phyloP scores from a whole-genome alignment of 2,329 filamentous ascomycete genomes.

The Hirsutella rhossiliensis region DNA sequence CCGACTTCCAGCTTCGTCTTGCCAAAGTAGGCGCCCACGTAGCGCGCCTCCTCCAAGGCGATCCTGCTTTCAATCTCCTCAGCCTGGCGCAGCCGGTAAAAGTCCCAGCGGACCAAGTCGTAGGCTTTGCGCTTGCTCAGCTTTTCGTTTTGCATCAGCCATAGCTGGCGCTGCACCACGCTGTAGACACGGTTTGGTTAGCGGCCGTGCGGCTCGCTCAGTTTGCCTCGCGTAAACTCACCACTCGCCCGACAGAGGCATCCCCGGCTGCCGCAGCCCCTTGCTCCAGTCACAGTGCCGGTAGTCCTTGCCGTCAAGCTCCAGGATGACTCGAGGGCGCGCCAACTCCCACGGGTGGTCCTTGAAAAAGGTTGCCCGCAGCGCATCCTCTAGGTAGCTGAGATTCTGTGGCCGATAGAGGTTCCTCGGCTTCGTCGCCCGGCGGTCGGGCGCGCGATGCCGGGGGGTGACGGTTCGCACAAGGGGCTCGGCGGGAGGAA shows the following conservation, averaged over 20 bases:
- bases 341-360: constrained; percentile 98
- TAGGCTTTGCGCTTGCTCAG: constrained; percentile 62
- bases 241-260: constrained; percentile 76
- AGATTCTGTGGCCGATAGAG: constrained; percentile 73
- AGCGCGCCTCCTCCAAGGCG: constrained; percentile 74
- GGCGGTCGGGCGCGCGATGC: constrained; percentile 29
- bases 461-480: constrained; percentile 39
- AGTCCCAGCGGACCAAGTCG: constrained; percentile 77
- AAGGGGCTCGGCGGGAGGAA: constrained; percentile 47
- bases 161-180: constrained; percentile 84
- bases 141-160: constrained; percentile 57
- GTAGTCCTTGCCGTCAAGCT: constrained; percentile 73
- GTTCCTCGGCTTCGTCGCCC: constrained; percentile 46
- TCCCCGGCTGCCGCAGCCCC: constrained; percentile 59
- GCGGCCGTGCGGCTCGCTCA: neutral
- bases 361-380: constrained; percentile 73
- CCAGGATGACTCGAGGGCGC: constrained; percentile 71
- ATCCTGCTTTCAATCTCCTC: constrained; percentile 76
- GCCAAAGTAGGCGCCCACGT: constrained; percentile 82
- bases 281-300: constrained; percentile 69
- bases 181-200: constrained; percentile 32
- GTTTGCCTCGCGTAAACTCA: constrained; percentile 24
- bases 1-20: constrained; percentile 62
- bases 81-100: constrained; percentile 72
- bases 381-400: constrained; percentile 68